phyloP scores from a whole-genome alignment of 2,329 filamentous ascomycete species.

The Podosphaera aphanis region DNA sequence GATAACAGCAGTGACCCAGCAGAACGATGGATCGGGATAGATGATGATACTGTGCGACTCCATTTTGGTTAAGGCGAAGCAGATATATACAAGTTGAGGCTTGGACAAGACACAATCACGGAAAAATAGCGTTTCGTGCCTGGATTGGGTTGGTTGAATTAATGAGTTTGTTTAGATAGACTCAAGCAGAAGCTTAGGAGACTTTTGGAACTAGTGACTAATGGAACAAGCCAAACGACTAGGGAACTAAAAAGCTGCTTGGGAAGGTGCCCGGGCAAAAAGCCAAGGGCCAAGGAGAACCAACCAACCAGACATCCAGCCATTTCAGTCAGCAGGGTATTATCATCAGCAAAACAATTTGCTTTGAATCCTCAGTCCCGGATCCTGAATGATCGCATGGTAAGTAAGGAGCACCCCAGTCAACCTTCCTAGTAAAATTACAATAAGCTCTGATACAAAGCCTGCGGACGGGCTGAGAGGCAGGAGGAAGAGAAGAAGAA shows the following conservation, averaged over 20 bases:
- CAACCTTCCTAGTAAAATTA: not conserved
- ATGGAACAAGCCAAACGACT: not conserved
- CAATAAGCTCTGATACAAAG: not conserved
- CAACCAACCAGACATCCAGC: not conserved
- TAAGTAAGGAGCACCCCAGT: not conserved
- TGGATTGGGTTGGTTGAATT: not conserved
- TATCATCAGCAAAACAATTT: not conserved
- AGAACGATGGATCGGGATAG: not conserved
- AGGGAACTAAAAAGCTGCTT: not conserved
- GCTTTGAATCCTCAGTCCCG: not conserved
- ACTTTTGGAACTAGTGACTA: not conserved
- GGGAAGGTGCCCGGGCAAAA: not conserved
- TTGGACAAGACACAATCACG: not conserved
- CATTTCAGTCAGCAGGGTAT: not conserved
- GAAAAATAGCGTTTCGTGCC: not conserved
- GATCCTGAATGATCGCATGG: not conserved
- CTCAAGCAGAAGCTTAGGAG: not conserved
- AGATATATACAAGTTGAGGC: not conserved
- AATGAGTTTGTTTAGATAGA: not conserved
- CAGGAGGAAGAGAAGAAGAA: not conserved
- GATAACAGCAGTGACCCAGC: not conserved
- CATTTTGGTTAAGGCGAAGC: not conserved
- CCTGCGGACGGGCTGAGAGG: not conserved
- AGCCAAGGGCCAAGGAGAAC: not conserved
- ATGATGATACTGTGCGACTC: not conserved